A percentile compares a stretch with the other conserved stretches of the same genome.
These are phyloP conservation scores for Canavalia ensiformis DNA, from an alignment of 306 rosid genomes.

Conservation along the genomic window DNA sequence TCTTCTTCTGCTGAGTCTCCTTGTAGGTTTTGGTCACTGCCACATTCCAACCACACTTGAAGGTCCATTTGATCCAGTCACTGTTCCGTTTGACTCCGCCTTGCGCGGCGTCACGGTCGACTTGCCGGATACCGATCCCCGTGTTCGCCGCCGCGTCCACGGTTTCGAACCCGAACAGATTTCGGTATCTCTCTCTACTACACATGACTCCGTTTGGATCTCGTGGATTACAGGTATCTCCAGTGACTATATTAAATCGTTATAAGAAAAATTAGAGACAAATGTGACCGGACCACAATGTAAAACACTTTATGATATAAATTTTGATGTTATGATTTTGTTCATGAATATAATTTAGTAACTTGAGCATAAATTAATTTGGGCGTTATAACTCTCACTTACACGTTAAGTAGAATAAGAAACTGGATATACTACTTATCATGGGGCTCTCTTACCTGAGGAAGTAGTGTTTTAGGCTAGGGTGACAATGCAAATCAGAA, in stretches of 20 bases:
- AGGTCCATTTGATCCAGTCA: slow-evolving; percentile 76
- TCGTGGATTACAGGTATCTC: slow-evolving; percentile 81
- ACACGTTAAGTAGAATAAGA: too few relatives aligned
- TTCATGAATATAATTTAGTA: too few relatives aligned
- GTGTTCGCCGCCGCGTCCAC: slow-evolving; percentile 62
- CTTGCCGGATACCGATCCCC: slow-evolving; percentile 71
- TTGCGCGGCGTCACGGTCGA: slow-evolving; percentile 74
- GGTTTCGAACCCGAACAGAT: slow-evolving; percentile 88
- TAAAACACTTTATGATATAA: background rate
- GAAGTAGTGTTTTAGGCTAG: too few relatives aligned
- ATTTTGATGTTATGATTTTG: background rate
- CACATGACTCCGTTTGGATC: slow-evolving; percentile 77
- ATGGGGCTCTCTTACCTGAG: too few relatives aligned
- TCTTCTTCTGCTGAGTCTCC: slow-evolving; percentile 36
- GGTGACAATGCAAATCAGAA: too few relatives aligned
- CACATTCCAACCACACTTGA: slow-evolving; percentile 75
- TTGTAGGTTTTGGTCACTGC: slow-evolving; percentile 9
- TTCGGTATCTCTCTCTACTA: slow-evolving; percentile 71
- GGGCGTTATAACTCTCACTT: too few relatives aligned
- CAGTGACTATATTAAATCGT: background rate
- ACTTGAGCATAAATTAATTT: background rate
- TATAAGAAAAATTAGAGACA: background rate
- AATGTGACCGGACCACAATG: background rate
- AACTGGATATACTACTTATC: too few relatives aligned
- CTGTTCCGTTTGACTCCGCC: slow-evolving; percentile 65